Percentiles rank a stretch among this genome's conserved stretches.
Evolutionary conservation across 768 basidiomycete species (phyloP).

Genomic region (Tylopilus intermedius): DNA sequence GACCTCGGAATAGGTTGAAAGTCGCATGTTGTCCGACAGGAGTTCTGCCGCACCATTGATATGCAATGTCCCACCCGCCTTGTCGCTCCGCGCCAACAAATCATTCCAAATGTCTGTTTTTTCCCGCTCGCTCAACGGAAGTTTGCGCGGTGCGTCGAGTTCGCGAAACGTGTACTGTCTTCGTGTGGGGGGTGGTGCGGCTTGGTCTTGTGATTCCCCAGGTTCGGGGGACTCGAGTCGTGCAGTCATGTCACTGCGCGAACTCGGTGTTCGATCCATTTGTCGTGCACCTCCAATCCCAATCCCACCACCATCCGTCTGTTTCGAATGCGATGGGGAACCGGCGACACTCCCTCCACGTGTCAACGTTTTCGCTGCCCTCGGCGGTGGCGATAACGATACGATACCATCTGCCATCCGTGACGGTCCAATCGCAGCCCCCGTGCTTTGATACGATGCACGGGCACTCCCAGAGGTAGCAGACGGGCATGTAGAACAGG

Average conservation of each 20-base stretch:
- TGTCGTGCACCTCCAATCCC: conserved; percentile 3
- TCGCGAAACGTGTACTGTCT: conserved; percentile 47
- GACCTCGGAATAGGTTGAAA: conserved; percentile 30
- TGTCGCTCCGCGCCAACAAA: conserved; percentile 57
- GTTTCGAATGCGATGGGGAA: conserved; percentile 7
- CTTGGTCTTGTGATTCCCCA: conserved; percentile 4
- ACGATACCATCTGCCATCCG: conserved; percentile 20
- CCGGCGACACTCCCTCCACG: conserved; percentile 14
- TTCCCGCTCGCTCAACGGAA: conserved; percentile 57
- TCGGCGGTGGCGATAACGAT: conserved; percentile 27
- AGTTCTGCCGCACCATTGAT: conserved; percentile 36
- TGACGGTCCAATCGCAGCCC: neutral
- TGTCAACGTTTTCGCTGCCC: conserved; percentile 11
- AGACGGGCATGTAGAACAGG: conserved; percentile 37
- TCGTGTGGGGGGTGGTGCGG: conserved; percentile 13
- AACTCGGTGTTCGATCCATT: conserved; percentile 22
- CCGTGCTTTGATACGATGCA: conserved; percentile 30
- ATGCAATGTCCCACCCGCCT: conserved; percentile 71
- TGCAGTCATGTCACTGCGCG: conserved; percentile 31
- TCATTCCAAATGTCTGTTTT: conserved; percentile 71
- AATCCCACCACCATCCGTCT: neutral
- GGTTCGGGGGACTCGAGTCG: conserved; percentile 9
- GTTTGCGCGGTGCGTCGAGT: conserved; percentile 33
- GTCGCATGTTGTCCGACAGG: conserved; percentile 40
- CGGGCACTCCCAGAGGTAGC: conserved; percentile 34